These are phyloP conservation scores for Taphrina pruni DNA, from an alignment of 1,139 yeast genomes.

Conservation along the genomic window DNA sequence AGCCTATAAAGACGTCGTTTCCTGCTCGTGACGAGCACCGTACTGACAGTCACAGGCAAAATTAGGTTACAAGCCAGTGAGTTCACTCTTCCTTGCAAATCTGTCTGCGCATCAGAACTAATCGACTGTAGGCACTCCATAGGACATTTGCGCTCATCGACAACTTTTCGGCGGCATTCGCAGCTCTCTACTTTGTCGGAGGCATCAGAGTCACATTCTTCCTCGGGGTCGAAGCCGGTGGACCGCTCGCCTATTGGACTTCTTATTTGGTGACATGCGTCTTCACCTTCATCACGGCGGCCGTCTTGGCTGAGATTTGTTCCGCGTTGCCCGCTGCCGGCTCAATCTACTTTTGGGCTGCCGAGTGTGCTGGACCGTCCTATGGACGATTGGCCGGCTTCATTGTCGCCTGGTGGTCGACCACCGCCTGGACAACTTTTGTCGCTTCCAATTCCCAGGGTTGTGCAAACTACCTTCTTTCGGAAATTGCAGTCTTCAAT, in stretches of 20 bases:
- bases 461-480: slow-evolving; percentile 48
- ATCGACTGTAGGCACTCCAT: slow-evolving; percentile 26
- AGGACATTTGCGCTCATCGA: slow-evolving; percentile 48
- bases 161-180: slow-evolving; percentile 48
- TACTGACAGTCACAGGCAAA: slow-evolving; percentile 47
- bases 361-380: slow-evolving; percentile 48
- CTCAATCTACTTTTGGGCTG: slow-evolving; percentile 50
- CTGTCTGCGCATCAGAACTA: not conserved
- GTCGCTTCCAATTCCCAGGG: slow-evolving; percentile 47
- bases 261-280: slow-evolving; percentile 46
- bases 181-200: slow-evolving; percentile 48
- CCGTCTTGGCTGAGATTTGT: slow-evolving; percentile 49
- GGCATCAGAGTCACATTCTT: slow-evolving; percentile 48
- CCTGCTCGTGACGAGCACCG: slow-evolving; percentile 41
- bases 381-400: slow-evolving; percentile 49
- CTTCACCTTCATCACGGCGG: slow-evolving; percentile 48
- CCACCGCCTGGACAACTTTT: slow-evolving; percentile 50
- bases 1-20: slow-evolving; percentile 34
- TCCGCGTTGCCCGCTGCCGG: slow-evolving; percentile 51
- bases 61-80: slow-evolving; percentile 43
- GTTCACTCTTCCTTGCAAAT: not conserved
- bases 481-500: slow-evolving; percentile 48
- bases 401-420: slow-evolving; percentile 50
- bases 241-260: slow-evolving; percentile 50
- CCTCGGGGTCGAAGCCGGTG: slow-evolving; percentile 48